A percentile compares a stretch with the other conserved stretches of the same genome.
Evolutionary conservation across 805 yeast species (phyloP).

Genomic region (Metschnikowia rubicola): DNA sequence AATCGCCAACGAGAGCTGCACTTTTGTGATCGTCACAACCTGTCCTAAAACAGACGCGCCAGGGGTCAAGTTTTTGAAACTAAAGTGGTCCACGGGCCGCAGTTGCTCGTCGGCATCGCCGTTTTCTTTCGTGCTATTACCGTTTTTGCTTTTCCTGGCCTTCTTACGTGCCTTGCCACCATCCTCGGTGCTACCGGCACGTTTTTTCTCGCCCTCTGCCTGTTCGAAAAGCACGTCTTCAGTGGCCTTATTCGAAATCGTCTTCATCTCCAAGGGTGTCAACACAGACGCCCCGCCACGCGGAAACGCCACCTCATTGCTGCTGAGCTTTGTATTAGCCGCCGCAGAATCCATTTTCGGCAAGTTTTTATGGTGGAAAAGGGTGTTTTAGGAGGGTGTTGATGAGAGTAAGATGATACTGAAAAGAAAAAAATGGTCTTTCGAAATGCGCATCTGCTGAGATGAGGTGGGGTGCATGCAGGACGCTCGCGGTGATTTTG

Average conservation of each 20-base stretch:
- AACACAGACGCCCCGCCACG: slow-evolving; percentile 92
- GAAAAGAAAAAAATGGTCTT: too few species aligned
- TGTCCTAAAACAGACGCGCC: slow-evolving; percentile 82
- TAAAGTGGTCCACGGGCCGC: slow-evolving; percentile 59
- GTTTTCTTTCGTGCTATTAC: slow-evolving; percentile 2
- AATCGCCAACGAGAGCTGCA: slow-evolving; percentile 66
- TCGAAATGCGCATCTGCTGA: too few species aligned
- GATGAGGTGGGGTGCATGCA: too few species aligned
- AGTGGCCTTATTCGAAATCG: slow-evolving; percentile 88
- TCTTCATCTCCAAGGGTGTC: slow-evolving; percentile 86
- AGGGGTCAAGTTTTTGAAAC: slow-evolving; percentile 58
- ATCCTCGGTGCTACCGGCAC: slow-evolving; percentile 25
- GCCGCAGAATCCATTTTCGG: slow-evolving; percentile 16
- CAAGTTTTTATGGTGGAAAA: too few species aligned
- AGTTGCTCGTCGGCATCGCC: slow-evolving; percentile 25
- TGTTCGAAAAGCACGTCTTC: slow-evolving; percentile 78
- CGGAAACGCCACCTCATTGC: slow-evolving; percentile 69
- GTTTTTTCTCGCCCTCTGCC: slow-evolving; percentile 30
- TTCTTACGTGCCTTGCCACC: slow-evolving; percentile 22
- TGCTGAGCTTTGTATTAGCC: slow-evolving; percentile 30
- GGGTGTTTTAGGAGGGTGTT: too few species aligned
- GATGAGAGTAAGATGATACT: too few species aligned
- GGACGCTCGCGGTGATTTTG: not conserved
- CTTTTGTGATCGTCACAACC: slow-evolving; percentile 53
- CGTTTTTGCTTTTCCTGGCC: slow-evolving; percentile 16